These are phyloP conservation scores for Crotalaria pallida DNA, from an alignment of 306 rosid genomes.

Conservation along the genomic window DNA sequence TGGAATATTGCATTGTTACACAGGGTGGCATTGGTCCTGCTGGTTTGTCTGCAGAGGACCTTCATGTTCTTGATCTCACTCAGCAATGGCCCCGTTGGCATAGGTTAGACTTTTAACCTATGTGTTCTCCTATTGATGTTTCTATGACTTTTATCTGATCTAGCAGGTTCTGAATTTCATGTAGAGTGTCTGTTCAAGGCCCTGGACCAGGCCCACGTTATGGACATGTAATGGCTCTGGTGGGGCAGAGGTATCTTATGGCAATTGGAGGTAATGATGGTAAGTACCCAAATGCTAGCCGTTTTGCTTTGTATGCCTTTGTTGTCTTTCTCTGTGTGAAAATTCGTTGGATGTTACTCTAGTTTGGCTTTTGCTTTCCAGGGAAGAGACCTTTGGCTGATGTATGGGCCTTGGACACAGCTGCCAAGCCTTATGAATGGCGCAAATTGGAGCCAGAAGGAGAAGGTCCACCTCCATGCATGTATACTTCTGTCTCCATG, in stretches of 20 bases:
- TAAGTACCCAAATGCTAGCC: constrained; percentile 27
- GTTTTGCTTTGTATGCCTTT: background rate
- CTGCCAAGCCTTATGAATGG: constrained; percentile 99
- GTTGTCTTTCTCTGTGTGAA: constrained; percentile 5
- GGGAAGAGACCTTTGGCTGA: constrained; percentile 99
- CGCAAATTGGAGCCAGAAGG: constrained; percentile 99
- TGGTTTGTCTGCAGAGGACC: constrained; percentile 98
- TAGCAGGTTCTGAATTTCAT: constrained; percentile 34
- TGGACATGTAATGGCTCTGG: constrained; percentile 99
- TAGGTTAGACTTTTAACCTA: constrained; percentile 49
- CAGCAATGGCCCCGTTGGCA: constrained; percentile 98
- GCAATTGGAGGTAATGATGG: constrained; percentile 99
- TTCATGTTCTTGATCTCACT: constrained; percentile 98
- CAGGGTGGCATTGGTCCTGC: constrained; percentile 99
- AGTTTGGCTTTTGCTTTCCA: constrained; percentile 37
- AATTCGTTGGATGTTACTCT: constrained; percentile 4
- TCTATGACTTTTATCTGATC: constrained; percentile 22
- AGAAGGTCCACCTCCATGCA: constrained; percentile 99
- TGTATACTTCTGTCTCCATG: constrained; percentile 46
- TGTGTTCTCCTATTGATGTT: background rate
- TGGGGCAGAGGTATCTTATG: constrained; percentile 99
- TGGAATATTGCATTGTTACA: constrained; percentile 25
- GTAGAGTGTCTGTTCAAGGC: constrained; percentile 98
- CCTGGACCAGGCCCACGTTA: constrained; percentile 99
- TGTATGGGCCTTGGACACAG: constrained; percentile 99